phyloP scores from a whole-genome alignment of 2,329 filamentous ascomycete species.

The Paradendryphiella salina region DNA sequence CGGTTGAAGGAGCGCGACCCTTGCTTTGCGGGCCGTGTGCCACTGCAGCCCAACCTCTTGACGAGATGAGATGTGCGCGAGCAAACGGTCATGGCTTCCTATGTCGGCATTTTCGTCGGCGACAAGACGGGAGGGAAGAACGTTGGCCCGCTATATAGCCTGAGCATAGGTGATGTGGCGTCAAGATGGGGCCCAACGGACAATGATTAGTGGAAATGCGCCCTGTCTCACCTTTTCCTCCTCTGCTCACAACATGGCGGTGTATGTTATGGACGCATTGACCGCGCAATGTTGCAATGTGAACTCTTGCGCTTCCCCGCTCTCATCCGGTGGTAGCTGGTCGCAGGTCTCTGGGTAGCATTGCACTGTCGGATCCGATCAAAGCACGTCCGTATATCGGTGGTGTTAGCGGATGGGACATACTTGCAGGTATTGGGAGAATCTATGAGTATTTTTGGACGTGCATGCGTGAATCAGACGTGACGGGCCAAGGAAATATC shows the following conservation, averaged over 20 bases:
- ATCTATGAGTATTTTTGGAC: neutral
- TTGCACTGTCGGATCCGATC: too few species aligned
- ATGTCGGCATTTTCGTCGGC: neutral
- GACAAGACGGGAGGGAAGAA: neutral
- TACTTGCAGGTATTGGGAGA: neutral
- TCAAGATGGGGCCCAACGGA: neutral
- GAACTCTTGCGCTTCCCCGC: neutral
- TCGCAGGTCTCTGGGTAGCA: neutral
- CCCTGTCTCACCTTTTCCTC: neutral
- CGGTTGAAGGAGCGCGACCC: conserved; percentile 16
- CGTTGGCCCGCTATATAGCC: neutral
- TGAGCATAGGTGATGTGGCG: neutral
- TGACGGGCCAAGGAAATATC: too few species aligned
- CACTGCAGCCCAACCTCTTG: neutral
- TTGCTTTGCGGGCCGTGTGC: conserved; percentile 20
- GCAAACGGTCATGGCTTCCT: neutral
- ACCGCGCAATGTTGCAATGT: neutral
- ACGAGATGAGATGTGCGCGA: conserved; percentile 3
- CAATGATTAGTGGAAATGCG: neutral
- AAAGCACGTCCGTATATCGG: too few species aligned
- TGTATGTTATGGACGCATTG: neutral
- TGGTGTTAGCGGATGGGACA: too few species aligned
- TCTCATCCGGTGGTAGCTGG: neutral
- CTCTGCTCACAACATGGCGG: neutral
- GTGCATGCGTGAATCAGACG: neutral